phyloP scores from a whole-genome alignment of 257 asterid species.

The Orobanche coerulescens region DNA sequence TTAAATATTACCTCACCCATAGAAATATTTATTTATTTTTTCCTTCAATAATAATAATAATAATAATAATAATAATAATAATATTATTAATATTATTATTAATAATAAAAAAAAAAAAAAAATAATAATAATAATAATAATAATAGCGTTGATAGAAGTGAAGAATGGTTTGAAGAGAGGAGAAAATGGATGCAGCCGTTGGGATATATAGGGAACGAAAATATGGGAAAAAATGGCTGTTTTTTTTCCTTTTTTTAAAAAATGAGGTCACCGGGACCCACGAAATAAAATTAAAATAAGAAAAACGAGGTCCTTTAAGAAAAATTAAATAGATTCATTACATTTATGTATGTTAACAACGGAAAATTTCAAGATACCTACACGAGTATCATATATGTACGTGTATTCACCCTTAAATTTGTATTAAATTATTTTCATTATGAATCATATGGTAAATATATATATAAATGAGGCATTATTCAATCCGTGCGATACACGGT shows the following conservation, averaged over 20 bases:
- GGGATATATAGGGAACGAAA: conserved; percentile 33
- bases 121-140: background rate
- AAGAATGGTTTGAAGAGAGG: conserved; percentile 38
- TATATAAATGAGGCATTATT: too few species aligned
- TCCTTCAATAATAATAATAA: background rate
- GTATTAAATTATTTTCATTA: too few species aligned
- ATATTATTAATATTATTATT: too few species aligned
- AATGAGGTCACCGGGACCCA: conserved; percentile 23
- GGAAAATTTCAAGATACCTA: too few species aligned
- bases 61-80: too few species aligned
- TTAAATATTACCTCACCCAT: conserved; percentile 72
- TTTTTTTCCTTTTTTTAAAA: background rate
- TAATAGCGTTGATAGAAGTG: background rate
- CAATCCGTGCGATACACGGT: too few species aligned
- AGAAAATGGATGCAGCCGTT: conserved; percentile 40
- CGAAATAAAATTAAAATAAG: background rate
- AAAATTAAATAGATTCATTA: too few species aligned
- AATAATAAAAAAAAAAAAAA: too few species aligned
- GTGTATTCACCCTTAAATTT: too few species aligned
- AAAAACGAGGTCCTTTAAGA: background rate
- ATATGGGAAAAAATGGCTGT: background rate
- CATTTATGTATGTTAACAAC: too few species aligned
- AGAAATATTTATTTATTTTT: background rate
- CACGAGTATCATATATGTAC: too few species aligned
- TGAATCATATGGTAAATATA: too few species aligned